phyloP scores from a whole-genome alignment of 176 grass and related monocot species.

The Paspalum notatum region DNA sequence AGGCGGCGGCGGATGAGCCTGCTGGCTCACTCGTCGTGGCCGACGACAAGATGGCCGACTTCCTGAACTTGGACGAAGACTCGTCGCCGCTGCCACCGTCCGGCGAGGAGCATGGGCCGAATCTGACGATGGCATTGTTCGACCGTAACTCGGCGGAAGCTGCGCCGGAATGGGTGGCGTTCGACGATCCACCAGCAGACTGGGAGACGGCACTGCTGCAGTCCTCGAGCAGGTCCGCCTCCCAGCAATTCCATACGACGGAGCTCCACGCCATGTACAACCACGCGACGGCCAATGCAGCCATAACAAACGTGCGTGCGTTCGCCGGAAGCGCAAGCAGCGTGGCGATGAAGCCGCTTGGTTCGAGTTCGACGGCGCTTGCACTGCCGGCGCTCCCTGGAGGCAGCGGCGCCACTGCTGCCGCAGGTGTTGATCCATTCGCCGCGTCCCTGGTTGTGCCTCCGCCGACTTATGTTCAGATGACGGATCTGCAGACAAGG shows the following conservation, averaged over 20 bases:
- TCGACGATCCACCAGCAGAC: constrained; percentile 36
- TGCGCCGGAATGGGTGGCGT: constrained; percentile 53
- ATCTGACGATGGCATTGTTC: constrained; percentile 50
- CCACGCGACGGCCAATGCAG: constrained; percentile 12
- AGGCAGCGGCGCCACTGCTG: neutral
- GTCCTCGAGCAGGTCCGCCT: constrained; percentile 37
- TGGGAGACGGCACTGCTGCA: constrained; percentile 57
- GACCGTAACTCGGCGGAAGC: constrained; percentile 22
- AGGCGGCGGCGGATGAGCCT: neutral
- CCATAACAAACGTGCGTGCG: neutral
- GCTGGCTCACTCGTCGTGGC: neutral
- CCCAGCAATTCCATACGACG: constrained; percentile 54
- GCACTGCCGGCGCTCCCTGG: constrained; percentile 48
- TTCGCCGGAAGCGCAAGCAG: constrained; percentile 55
- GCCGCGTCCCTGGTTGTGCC: constrained; percentile 60
- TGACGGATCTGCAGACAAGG: constrained; percentile 66
- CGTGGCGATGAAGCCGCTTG: constrained; percentile 20
- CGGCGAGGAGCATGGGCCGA: constrained; percentile 40
- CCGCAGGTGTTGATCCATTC: constrained; percentile 46
- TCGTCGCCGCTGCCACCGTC: constrained; percentile 5
- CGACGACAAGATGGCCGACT: constrained; percentile 37
- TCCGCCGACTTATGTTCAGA: constrained; percentile 66
- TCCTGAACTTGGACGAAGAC: constrained; percentile 61
- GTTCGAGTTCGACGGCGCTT: constrained; percentile 30
- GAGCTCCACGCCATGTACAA: constrained; percentile 50